Evolutionary conservation across 192 early-diverging fungal genomes (phyloP), one percentile per base, ranked within the genome.

Genomic region (Rhizophlyctis rosea): DNA sequence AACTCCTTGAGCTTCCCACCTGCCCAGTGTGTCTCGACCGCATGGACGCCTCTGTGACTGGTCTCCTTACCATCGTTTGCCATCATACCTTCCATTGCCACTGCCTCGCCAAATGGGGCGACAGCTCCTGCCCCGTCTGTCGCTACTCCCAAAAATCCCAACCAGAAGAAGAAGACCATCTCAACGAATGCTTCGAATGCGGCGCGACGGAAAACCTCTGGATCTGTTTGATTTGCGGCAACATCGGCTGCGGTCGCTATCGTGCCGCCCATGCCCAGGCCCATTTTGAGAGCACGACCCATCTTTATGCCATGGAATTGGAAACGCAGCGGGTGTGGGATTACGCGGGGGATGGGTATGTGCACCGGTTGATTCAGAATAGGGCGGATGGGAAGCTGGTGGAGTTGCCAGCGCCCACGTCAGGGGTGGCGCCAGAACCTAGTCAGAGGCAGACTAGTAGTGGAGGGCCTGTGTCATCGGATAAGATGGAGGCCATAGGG

Each of bases 311-410:
- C 18, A 71, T 99, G 61, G 95, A 99, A 66, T 77, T 98, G 13
- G 92, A 91, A 52, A 98, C 92, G 13, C 96, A 99, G 73, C 72
- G 92, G 1, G 95, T 99, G 47, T 99, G 96, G 96, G 96, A 99
- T 69, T 99, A 99, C 75, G 88, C 85, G 0, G 91, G 95, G 3
- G 96, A 99, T 68, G 95, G 92, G 47, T 89, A 98, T 66, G 94
- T 99, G 7, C 96, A 99, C 71, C 85, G 95, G 3, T 57, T 98
- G 65, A 86, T 98, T 49, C 95, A 96, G 66, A 96, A 93, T 71
- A 89, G 80, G 47, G 72, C 81, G 0, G 95, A 96, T 61, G 94
- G 94, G 14, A 96, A 96, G 64, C 64, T 99, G 16, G 93, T 98
- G 16, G 94, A 97, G 55, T 68, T 98, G 29, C 72, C 70, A 16